Evolutionary conservation across 192 early-diverging fungal genomes (phyloP).

Genomic region (Backusella tarrabulga): DNA sequence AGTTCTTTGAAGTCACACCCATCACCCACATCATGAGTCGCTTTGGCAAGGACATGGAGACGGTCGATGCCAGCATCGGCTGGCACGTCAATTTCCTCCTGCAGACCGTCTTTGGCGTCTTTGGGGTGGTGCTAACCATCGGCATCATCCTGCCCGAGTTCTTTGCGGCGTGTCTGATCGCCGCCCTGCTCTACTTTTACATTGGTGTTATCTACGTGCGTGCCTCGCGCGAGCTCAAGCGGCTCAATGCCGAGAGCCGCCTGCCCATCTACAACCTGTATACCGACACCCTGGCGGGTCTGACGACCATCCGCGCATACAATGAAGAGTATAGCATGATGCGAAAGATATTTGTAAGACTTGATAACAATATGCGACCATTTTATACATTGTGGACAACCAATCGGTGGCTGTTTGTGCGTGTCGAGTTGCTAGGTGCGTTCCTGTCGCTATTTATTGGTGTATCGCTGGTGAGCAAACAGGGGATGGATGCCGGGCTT

Average conservation of each 20-base stretch:
- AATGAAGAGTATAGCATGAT: slow-evolving; percentile 64
- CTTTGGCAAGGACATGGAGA: slow-evolving; percentile 80
- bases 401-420: slow-evolving; percentile 45
- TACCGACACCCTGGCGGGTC: slow-evolving; percentile 57
- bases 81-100: slow-evolving; percentile 42
- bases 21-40: slow-evolving; percentile 80
- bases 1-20: slow-evolving; percentile 81
- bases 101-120: slow-evolving; percentile 37
- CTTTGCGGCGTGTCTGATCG: slow-evolving; percentile 21
- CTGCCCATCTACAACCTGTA: slow-evolving; percentile 70
- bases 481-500: slow-evolving; percentile 72
- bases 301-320: slow-evolving; percentile 80
- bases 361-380: slow-evolving; percentile 77
- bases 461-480: slow-evolving; percentile 57
- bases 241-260: slow-evolving; percentile 70
- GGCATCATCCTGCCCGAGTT: slow-evolving; percentile 47
- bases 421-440: slow-evolving; percentile 29
- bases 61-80: slow-evolving; percentile 56
- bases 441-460: slow-evolving; percentile 38
- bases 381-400: slow-evolving; percentile 79
- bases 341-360: slow-evolving; percentile 49
- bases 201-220: slow-evolving; percentile 28
- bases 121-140: slow-evolving; percentile 48
- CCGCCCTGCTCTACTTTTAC: slow-evolving; percentile 23
- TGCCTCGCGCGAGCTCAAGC: slow-evolving; percentile 71